A percentile compares a stretch with the other conserved stretches of the same genome.
These are phyloP conservation scores for Clavispora carvajalis DNA, from an alignment of 805 yeast genomes.

Conservation along the genomic window DNA sequence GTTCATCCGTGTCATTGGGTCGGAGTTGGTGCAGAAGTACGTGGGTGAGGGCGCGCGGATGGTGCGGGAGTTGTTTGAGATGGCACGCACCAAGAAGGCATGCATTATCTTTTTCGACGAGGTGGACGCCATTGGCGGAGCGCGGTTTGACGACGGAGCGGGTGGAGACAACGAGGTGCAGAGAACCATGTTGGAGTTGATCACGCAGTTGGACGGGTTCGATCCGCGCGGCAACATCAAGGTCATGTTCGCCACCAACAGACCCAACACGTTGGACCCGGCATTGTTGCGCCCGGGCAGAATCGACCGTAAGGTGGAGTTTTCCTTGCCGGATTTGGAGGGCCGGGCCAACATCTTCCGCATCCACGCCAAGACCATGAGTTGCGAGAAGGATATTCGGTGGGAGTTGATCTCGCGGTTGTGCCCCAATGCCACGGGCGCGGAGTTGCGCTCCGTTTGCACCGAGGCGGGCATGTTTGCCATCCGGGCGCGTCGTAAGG, in stretches of 20 bases:
- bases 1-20: constrained; percentile 95
- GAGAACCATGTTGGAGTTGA: constrained; percentile 96
- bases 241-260: constrained; percentile 98
- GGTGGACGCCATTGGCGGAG: constrained; percentile 98
- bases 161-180: constrained; percentile 99
- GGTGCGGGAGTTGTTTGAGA: constrained; percentile 97
- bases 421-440: constrained; percentile 98
- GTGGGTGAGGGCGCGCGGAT: constrained; percentile 99
- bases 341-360: constrained; percentile 97
- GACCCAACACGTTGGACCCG: constrained; percentile 97
- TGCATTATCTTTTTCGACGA: constrained; percentile 98
- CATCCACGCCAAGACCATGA: constrained; percentile 96
- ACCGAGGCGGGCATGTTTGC: constrained; percentile 99
- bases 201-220: constrained; percentile 96
- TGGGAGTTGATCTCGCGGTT: constrained; percentile 97
- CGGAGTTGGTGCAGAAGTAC: constrained; percentile 95
- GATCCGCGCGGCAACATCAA: constrained; percentile 98
- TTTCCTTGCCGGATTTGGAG: constrained; percentile 91
- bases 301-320: constrained; percentile 97
- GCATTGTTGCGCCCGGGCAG: constrained; percentile 98
- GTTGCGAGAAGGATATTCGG: constrained; percentile 93
- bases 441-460: constrained; percentile 96
- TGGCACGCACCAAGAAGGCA: constrained; percentile 98
- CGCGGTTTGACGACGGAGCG: constrained; percentile 99
- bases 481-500: constrained; percentile 95